A percentile compares a stretch with the other conserved stretches of the same genome.
Evolutionary conservation across 169 alveolate genomes (phyloP).

Genomic region (Cryptosporidium meleagridis): DNA sequence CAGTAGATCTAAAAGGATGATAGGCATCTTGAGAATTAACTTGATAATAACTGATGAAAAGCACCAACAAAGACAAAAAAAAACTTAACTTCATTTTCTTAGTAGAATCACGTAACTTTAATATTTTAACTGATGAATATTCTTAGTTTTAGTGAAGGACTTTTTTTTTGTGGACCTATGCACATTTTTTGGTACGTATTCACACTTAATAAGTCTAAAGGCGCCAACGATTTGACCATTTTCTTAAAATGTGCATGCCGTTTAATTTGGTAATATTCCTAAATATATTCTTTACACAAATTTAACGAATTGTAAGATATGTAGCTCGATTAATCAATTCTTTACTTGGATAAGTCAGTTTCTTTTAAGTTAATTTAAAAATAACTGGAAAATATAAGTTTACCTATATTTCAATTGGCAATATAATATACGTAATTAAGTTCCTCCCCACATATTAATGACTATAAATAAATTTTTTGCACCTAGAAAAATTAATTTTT

Average conservation of each 20-base stretch:
- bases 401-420: too few species aligned
- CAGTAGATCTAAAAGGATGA: background rate
- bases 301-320: background rate
- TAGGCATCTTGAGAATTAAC: slow-evolving; percentile 3
- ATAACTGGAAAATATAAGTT: too few species aligned
- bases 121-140: background rate
- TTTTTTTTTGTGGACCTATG: background rate
- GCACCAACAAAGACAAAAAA: background rate
- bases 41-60: background rate
- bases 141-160: background rate
- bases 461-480: too few species aligned
- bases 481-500: too few species aligned
- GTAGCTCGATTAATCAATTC: too few species aligned
- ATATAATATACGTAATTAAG: background rate
- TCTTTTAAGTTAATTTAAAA: too few species aligned
- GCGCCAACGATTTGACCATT: background rate
- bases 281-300: background rate
- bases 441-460: background rate
- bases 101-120: background rate
- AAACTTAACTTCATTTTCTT: background rate
- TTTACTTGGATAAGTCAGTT: background rate
- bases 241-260: background rate
- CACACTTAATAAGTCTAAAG: slow-evolving; percentile 10
- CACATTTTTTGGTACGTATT: slow-evolving; percentile 3
- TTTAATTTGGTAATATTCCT: background rate